A percentile compares a stretch with the other conserved stretches of the same genome.
Conservation (phyloP, 108 stramenopile species). For the Discostella pseudostelligera region DNA sequence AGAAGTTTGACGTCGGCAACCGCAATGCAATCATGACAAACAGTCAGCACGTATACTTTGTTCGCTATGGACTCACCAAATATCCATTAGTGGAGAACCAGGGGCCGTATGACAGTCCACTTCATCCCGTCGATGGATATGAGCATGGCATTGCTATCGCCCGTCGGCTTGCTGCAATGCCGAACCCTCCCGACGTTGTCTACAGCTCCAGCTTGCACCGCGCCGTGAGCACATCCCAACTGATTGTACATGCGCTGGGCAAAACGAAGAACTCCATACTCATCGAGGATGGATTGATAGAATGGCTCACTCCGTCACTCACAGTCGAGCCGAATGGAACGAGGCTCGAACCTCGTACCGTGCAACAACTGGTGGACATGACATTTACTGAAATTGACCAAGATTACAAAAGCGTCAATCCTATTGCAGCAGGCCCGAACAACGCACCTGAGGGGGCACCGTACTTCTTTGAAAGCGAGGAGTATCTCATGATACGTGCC, state of each 20-base stretch:
- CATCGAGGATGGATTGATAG: conserved; percentile 68
- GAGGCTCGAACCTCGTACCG: conserved; percentile 46
- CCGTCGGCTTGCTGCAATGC: conserved; percentile 41
- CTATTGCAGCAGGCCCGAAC: conserved; percentile 31
- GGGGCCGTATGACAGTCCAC: conserved; percentile 63
- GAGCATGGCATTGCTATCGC: conserved; percentile 63
- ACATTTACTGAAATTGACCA: conserved; percentile 48
- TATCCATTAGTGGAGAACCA: conserved; percentile 55
- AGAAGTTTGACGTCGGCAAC: too few species aligned
- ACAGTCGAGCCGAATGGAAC: conserved; percentile 60
- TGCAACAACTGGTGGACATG: conserved; percentile 41
- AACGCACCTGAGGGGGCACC: conserved; percentile 41
- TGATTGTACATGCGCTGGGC: conserved; percentile 50
- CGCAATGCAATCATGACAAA: too few species aligned
- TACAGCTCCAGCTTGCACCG: conserved; percentile 64
- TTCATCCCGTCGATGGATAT: conserved; percentile 61
- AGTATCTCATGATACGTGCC: conserved; percentile 54
- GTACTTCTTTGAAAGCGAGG: conserved; percentile 57
- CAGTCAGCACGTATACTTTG: conserved; percentile 40
- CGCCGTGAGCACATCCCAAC: conserved; percentile 60
- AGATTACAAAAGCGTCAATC: conserved; percentile 54
- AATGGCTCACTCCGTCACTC: conserved; percentile 75
- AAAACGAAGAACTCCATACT: conserved; percentile 39
- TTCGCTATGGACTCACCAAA: conserved; percentile 63
- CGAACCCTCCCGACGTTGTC: conserved; percentile 43